phyloP scores from a whole-genome alignment of 495 filamentous ascomycete species.

The Aspergillus sclerotiicarbonarius region DNA sequence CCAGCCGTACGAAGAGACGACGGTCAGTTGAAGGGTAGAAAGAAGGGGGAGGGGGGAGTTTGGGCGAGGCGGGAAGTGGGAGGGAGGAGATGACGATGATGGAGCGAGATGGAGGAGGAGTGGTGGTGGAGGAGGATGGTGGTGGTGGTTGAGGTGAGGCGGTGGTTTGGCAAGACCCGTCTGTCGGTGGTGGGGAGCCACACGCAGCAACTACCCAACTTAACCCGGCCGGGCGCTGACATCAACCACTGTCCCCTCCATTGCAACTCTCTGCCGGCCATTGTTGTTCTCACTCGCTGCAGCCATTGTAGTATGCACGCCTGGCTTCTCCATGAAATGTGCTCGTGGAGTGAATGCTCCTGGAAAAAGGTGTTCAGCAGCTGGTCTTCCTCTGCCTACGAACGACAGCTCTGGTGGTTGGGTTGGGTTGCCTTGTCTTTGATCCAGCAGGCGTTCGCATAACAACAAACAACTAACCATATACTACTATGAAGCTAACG shows the following conservation, averaged over 20 bases:
- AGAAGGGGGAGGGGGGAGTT: conserved; percentile 8
- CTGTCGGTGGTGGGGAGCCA: conserved; percentile 18
- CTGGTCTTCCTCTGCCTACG: neutral
- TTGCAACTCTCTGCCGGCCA: neutral
- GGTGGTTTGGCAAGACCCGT: conserved; percentile 24
- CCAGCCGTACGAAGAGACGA: conserved; percentile 3
- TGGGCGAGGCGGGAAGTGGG: conserved; percentile 9
- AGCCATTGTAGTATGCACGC: neutral
- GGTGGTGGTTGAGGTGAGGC: conserved; percentile 25
- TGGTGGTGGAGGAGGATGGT: conserved; percentile 15
- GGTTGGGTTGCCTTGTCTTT: neutral
- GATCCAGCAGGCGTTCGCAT: neutral
- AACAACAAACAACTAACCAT: neutral
- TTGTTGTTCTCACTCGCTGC: neutral
- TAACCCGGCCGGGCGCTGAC: conserved; percentile 22
- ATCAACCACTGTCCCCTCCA: conserved; percentile 19
- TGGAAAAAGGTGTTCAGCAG: neutral
- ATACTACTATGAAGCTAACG: neutral
- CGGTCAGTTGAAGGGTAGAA: conserved; percentile 4
- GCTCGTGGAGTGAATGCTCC: neutral
- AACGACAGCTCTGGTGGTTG: neutral
- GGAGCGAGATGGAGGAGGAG: conserved; percentile 8
- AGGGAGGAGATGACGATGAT: conserved; percentile 13
- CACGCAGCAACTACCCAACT: conserved; percentile 12
- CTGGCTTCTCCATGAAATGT: neutral